Percentiles rank a stretch among this genome's conserved stretches.
These are phyloP conservation scores for Fusarium buxicola DNA, from an alignment of 2,329 filamentous ascomycete species.

Conservation along the genomic window DNA sequence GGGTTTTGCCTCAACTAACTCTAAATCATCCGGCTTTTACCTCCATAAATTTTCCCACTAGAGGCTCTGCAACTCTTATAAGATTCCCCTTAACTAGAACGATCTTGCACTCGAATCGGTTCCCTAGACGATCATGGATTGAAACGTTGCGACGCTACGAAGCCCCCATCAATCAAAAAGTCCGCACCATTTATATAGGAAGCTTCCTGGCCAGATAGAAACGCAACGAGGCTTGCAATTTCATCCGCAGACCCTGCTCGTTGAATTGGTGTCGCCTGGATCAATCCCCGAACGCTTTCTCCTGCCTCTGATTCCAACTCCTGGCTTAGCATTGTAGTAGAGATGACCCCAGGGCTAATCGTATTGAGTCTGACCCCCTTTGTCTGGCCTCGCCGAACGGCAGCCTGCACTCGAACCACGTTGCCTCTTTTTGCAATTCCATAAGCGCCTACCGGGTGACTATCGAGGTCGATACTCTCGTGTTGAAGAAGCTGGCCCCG, in stretches of 20 bases:
- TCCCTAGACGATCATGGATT: not conserved
- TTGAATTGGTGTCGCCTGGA: not conserved
- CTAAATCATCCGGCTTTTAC: too few species aligned
- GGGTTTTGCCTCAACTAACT: too few species aligned
- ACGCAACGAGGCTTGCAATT: slow-evolving; percentile 9
- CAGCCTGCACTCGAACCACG: slow-evolving; percentile 3
- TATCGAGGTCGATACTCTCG: not conserved
- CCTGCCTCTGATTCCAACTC: not conserved
- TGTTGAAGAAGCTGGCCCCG: not conserved
- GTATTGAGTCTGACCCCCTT: slow-evolving; percentile 5
- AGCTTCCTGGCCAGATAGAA: slow-evolving; percentile 4
- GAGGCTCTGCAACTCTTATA: too few species aligned
- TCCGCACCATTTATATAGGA: slow-evolving; percentile 4
- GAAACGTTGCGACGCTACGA: not conserved
- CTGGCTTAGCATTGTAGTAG: not conserved
- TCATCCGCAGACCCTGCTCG: slow-evolving; percentile 4
- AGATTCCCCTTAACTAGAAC: too few species aligned
- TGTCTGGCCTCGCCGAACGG: not conserved
- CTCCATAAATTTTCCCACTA: too few species aligned
- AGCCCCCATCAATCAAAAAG: slow-evolving; percentile 5
- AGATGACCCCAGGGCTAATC: not conserved
- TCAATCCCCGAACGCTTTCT: not conserved
- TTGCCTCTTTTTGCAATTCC: slow-evolving; percentile 11
- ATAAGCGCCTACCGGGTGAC: not conserved
- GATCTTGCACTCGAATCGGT: too few species aligned